Percentiles rank a stretch among this genome's conserved stretches.
phyloP scores from a whole-genome alignment of 2,329 filamentous ascomycete genomes.

The Fusarium devonianum region DNA sequence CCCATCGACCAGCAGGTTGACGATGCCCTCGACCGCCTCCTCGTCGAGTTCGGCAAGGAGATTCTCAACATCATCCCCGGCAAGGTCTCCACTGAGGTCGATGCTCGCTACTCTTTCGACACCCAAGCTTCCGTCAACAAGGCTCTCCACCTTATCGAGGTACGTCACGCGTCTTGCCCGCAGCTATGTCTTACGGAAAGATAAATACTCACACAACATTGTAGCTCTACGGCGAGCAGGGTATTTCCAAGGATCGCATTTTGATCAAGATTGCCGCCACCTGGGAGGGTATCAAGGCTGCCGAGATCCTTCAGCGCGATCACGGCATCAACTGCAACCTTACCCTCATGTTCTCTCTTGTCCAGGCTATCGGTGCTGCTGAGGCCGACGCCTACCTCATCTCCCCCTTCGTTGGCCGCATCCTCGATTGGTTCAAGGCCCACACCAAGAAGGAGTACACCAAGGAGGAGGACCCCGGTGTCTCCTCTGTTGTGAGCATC shows the following conservation, averaged over 20 bases:
- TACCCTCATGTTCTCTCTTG: conserved; percentile 96
- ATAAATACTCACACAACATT: conserved; percentile 9
- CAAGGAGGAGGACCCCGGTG: conserved; percentile 92
- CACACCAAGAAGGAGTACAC: conserved; percentile 91
- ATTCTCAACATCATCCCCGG: conserved; percentile 97
- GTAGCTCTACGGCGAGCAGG: conserved; percentile 91
- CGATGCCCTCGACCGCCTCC: conserved; percentile 86
- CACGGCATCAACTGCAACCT: conserved; percentile 98
- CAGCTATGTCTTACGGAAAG: conserved; percentile 2
- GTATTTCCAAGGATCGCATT: conserved; percentile 91
- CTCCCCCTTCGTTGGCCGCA: conserved; percentile 98
- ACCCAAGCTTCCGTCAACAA: conserved; percentile 91
- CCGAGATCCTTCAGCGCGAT: conserved; percentile 94
- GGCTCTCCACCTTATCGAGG: conserved; percentile 95
- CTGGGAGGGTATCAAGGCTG: conserved; percentile 99
- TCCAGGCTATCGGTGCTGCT: conserved; percentile 93
- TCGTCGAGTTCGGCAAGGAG: conserved; percentile 98
- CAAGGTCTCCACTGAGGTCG: conserved; percentile 98
- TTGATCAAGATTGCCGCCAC: conserved; percentile 99
- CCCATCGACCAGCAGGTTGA: conserved; percentile 85
- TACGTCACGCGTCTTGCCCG: conserved; percentile 51
- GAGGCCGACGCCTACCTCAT: conserved; percentile 97
- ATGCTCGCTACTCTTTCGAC: conserved; percentile 95
- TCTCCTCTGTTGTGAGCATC: conserved; percentile 90
- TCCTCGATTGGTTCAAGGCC: conserved; percentile 99